Conservation (phyloP, 1,284 basidiomycete genomes). For the Trametes polyzona region DNA sequence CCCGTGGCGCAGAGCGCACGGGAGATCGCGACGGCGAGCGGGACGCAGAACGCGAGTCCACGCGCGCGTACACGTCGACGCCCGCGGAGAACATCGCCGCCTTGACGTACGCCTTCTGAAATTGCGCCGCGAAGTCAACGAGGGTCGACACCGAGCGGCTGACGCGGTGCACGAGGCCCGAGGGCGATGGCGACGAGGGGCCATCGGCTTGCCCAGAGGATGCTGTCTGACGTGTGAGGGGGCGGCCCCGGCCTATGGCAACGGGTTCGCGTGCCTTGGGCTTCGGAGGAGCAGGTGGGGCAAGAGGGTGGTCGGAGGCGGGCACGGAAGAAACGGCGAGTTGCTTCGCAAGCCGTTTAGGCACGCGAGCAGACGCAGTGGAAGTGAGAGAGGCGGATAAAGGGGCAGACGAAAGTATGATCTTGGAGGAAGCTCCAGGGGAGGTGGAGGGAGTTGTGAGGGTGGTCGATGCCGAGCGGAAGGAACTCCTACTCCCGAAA, state of each 20-base stretch:
- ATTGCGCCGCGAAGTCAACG: constrained; percentile 55
- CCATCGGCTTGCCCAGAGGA: constrained; percentile 10
- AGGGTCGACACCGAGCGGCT: constrained; percentile 50
- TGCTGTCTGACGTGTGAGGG: constrained; percentile 6
- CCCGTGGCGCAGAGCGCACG: constrained; percentile 12
- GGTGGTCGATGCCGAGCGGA: constrained; percentile 36
- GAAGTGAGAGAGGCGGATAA: constrained; percentile 22
- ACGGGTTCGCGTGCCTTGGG: constrained; percentile 15
- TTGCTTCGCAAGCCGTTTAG: constrained; percentile 12
- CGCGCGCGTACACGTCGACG: constrained; percentile 25
- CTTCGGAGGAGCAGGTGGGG: constrained; percentile 12
- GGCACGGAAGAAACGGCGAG: constrained; percentile 12
- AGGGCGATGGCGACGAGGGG: constrained; percentile 9
- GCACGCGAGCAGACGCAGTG: constrained; percentile 8
- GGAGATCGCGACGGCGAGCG: constrained; percentile 24
- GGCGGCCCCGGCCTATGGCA: constrained; percentile 32
- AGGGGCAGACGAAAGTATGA: constrained; percentile 31
- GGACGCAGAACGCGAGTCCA: constrained; percentile 26
- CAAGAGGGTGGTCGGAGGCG: constrained; percentile 22
- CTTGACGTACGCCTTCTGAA: constrained; percentile 59
- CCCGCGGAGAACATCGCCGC: constrained; percentile 53
- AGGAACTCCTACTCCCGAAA: constrained; percentile 47
- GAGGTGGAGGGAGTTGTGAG: constrained; percentile 43
- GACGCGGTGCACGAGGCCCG: constrained; percentile 38
- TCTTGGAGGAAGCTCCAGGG: constrained; percentile 42